Evolutionary conservation across 768 basidiomycete genomes (phyloP).

Genomic region (Boletellus ananas): DNA sequence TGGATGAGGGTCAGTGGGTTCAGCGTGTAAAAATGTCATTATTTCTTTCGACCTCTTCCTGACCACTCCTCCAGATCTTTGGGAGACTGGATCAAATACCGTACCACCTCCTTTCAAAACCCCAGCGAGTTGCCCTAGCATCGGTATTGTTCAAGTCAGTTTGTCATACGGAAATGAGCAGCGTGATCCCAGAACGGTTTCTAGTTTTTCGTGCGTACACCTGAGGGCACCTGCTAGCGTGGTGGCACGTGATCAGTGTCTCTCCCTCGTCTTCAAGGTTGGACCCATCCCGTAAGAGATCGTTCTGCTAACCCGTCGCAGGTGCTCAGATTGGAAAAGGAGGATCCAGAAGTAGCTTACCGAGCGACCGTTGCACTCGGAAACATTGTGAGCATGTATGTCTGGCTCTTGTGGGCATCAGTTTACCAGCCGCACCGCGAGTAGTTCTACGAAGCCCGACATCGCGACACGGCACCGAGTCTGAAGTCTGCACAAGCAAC

Average conservation of each 20-base stretch:
- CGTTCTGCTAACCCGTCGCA: conserved; percentile 10
- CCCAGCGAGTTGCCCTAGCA: conserved; percentile 70
- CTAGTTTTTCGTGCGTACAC: conserved; percentile 63
- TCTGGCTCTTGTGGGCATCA: neutral
- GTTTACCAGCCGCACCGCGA: neutral
- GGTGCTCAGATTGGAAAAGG: conserved; percentile 38
- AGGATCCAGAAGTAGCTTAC: conserved; percentile 68
- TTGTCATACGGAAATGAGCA: neutral
- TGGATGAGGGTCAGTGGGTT: conserved; percentile 49
- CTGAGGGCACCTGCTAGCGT: conserved; percentile 41
- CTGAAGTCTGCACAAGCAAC: conserved; percentile 33
- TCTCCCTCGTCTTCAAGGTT: conserved; percentile 48
- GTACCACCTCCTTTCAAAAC: conserved; percentile 58
- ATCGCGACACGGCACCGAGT: conserved; percentile 33
- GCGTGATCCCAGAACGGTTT: conserved; percentile 1
- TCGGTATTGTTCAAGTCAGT: conserved; percentile 88
- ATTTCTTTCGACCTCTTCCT: conserved; percentile 5
- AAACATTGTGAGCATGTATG: conserved; percentile 52
- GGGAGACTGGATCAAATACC: conserved; percentile 47
- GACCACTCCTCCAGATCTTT: conserved; percentile 47
- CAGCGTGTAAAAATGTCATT: conserved; percentile 37
- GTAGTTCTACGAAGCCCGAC: conserved; percentile 50
- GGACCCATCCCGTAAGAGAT: neutral
- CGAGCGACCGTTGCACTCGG: conserved; percentile 70
- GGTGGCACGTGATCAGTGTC: conserved; percentile 38